Conservation (phyloP, 352 stramenopile genomes). For the Plasmopara viticola region DNA sequence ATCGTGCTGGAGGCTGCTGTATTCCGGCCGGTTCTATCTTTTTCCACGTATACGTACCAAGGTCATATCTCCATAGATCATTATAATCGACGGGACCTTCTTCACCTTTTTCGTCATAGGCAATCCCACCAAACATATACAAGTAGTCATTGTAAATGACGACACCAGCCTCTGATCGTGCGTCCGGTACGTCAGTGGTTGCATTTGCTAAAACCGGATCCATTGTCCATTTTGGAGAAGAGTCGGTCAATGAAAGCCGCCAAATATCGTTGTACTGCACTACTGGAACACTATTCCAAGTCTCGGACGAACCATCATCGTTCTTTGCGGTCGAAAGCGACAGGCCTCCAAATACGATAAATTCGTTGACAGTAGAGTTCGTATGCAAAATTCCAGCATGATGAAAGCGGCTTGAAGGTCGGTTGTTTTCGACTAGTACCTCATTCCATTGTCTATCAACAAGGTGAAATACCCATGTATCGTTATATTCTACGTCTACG, state of each 20-base stretch:
- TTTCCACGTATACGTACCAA: conserved; percentile 35
- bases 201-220: conserved; percentile 18
- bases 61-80: conserved; percentile 61
- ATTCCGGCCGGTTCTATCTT: conserved; percentile 22
- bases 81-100: conserved; percentile 38
- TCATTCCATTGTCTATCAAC: conserved; percentile 27
- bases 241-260: conserved; percentile 29
- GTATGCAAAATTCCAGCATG: conserved; percentile 33
- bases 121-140: conserved; percentile 65
- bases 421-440: conserved; percentile 12
- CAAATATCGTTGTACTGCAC: conserved; percentile 52
- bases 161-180: conserved; percentile 43
- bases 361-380: conserved; percentile 35
- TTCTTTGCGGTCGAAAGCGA: conserved; percentile 25
- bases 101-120: conserved; percentile 43
- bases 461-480: conserved; percentile 66
- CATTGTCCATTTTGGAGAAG: conserved; percentile 28
- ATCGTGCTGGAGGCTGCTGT: conserved; percentile 33
- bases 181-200: conserved; percentile 13
- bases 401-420: conserved; percentile 39
- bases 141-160: conserved; percentile 46
- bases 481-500: conserved; percentile 57
- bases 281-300: conserved; percentile 19
- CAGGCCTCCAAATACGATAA: conserved; percentile 48
- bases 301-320: neutral